Evolutionary conservation across 2,329 filamentous ascomycete species (phyloP), one percentile per base, ranked within the genome.

Genomic region (Plectosphaerella plurivora): DNA sequence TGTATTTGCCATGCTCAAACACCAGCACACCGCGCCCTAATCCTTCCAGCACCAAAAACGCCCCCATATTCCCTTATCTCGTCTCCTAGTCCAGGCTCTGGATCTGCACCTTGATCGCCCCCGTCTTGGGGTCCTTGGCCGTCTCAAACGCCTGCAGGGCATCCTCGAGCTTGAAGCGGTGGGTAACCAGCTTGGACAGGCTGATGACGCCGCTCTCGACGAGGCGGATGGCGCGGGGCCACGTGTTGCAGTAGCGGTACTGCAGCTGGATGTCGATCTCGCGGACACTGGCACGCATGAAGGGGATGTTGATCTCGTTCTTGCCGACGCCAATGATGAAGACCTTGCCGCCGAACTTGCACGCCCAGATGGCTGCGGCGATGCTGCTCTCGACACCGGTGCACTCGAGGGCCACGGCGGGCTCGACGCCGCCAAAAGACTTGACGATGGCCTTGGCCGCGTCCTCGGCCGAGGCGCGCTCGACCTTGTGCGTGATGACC

Each of bases 91-190:
- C 79, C 58, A 81, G 59, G 63, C 82, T 91, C 77, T 92, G 90
- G 65, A 97, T 97, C 80, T 91, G 88, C 55, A 97, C 92, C 79
- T 97, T 97, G 73, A 97, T 97, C n/a, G 92, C 91, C 7, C 93
- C 92, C 49, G 89, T 96, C 77, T 88, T 91, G 39, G 91, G 87
- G 71, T 97, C 85, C 9, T 88, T 84, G 18, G 92, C 91, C 41
- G 89, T 94, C 74, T 91, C 84, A 70, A 97, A 97, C 8, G 93
- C 93, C 72, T 93, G 83, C 25, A 94, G 71, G 1, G 92, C 91
- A 67, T 97, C 87, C 73, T 96, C 92, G 37, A 97, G 73, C 58
- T 80, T 76, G 73, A 88, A 97, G 16, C 90, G 81, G 75, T 97
- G 93, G 41, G 93, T 97, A 47, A 97, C 91, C 55, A 97, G 74